Percentiles rank a stretch among this genome's conserved stretches.
phyloP scores from a whole-genome alignment of 2,329 filamentous ascomycete genomes.

The Cladorrhinum sp. region DNA sequence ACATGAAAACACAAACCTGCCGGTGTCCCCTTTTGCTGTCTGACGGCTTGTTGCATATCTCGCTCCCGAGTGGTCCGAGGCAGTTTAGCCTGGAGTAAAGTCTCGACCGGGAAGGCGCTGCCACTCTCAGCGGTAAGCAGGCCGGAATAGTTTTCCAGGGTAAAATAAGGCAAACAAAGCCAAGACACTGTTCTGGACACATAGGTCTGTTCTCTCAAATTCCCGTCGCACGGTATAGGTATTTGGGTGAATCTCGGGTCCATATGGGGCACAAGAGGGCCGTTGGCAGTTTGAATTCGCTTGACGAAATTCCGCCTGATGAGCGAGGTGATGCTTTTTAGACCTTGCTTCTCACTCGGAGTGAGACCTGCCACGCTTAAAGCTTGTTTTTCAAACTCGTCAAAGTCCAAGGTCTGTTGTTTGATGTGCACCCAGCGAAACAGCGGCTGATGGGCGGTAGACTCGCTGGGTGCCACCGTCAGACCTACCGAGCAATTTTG shows the following conservation, averaged over 20 bases:
- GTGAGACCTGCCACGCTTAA: conserved; percentile 34
- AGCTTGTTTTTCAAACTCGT: conserved; percentile 40
- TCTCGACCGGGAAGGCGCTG: conserved; percentile 41
- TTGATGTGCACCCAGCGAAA: conserved; percentile 45
- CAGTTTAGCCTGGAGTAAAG: conserved; percentile 43
- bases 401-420: conserved; percentile 42
- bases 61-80: conserved; percentile 38
- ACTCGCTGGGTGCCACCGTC: conserved; percentile 36
- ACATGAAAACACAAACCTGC: conserved; percentile 45
- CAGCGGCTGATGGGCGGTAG: conserved; percentile 32
- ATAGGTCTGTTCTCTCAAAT: conserved; percentile 20
- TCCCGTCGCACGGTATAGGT: conserved; percentile 28
- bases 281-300: conserved; percentile 37
- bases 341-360: conserved; percentile 14
- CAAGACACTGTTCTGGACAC: conserved; percentile 33
- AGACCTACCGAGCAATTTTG: conserved; percentile 24
- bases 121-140: conserved; percentile 31
- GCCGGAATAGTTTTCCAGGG: conserved; percentile 42
- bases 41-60: conserved; percentile 47
- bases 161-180: conserved; percentile 48
- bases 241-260: conserved; percentile 41
- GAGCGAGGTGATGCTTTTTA: conserved; percentile 34
- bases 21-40: conserved; percentile 36
- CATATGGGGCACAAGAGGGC: conserved; percentile 40
- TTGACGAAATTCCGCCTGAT: conserved; percentile 39